Evolutionary conservation across 164 flowering plant genomes (phyloP).

Genomic region (Aristolochia contorta): DNA sequence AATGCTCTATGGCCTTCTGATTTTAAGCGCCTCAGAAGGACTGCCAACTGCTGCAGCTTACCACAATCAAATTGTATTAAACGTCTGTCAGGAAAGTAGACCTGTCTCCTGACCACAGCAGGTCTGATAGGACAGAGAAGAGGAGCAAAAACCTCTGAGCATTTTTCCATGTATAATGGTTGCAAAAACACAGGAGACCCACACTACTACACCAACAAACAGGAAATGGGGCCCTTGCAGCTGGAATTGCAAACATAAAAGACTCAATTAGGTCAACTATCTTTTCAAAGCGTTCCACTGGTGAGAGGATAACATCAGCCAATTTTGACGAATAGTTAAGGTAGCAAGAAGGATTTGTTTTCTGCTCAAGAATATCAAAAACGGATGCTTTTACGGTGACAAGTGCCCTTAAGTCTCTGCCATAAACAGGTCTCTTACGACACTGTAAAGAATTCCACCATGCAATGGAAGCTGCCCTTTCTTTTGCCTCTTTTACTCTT

Average conservation of each 20-base stretch:
- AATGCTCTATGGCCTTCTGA: conserved; percentile 96
- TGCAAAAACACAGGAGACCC: conserved; percentile 46
- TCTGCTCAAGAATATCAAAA: conserved; percentile 42
- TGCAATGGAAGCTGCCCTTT: conserved; percentile 71
- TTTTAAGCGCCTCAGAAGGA: conserved; percentile 71
- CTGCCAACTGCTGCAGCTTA: conserved; percentile 85
- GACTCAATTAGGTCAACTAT: conserved; percentile 62
- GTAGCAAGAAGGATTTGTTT: conserved; percentile 40
- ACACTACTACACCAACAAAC: conserved; percentile 76
- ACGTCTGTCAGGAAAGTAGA: conserved; percentile 95
- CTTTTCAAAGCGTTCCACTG: conserved; percentile 66
- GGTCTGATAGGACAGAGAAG: conserved; percentile 79
- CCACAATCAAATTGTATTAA: conserved; percentile 99
- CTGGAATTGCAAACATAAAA: conserved; percentile 97
- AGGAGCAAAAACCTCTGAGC: conserved; percentile 49
- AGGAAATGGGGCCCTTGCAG: conserved; percentile 84
- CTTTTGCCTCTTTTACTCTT: conserved; percentile 59
- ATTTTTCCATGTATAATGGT: conserved; percentile 43
- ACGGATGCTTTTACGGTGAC: conserved; percentile 61
- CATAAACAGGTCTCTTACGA: conserved; percentile 61
- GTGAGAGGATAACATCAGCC: conserved; percentile 69
- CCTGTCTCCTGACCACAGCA: conserved; percentile 87
- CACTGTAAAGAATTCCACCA: conserved; percentile 99
- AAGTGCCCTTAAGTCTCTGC: conserved; percentile 50
- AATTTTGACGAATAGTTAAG: conserved; percentile 60